Evolutionary conservation across 306 rosid genomes (phyloP).

Genomic region (Pyrus communis): DNA sequence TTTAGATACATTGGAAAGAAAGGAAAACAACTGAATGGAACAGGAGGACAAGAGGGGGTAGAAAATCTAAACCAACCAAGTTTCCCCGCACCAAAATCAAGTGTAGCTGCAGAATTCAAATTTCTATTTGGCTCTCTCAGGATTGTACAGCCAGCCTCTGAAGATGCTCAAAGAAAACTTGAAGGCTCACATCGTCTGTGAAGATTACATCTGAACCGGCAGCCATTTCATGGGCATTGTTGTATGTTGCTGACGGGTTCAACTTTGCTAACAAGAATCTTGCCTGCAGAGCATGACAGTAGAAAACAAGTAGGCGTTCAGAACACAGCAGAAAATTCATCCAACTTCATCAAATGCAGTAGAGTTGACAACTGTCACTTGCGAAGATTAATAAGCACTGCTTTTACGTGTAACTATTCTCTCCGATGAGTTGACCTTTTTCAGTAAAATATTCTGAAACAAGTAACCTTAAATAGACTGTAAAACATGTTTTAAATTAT

Average conservation of each 20-base stretch:
- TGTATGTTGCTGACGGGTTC: constrained; percentile 97
- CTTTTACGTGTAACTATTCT: not conserved
- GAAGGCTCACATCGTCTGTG: constrained; percentile 95
- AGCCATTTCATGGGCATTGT: constrained; percentile 74
- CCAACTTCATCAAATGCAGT: not conserved
- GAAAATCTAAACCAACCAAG: constrained; percentile 8
- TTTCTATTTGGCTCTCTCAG: constrained; percentile 41
- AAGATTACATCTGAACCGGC: constrained; percentile 92
- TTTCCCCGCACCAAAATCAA: constrained; percentile 40
- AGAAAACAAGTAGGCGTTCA: not conserved
- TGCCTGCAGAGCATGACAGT: constrained; percentile 49
- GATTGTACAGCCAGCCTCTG: constrained; percentile 98
- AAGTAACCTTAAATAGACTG: not conserved
- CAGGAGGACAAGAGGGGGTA: constrained; percentile 26
- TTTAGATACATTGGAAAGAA: constrained; percentile 40
- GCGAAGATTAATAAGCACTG: not conserved
- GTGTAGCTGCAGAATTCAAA: constrained; percentile 26
- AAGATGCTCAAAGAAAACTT: constrained; percentile 96
- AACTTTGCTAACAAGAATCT: constrained; percentile 87
- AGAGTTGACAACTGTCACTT: not conserved
- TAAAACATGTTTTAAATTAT: no score
- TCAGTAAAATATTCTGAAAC: not conserved
- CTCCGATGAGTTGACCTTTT: not conserved
- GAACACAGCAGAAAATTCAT: not conserved
- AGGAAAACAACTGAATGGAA: constrained; percentile 33